These are phyloP conservation scores for Lepidium africanum DNA, from an alignment of 345 rosid genomes.

Conservation along the genomic window DNA sequence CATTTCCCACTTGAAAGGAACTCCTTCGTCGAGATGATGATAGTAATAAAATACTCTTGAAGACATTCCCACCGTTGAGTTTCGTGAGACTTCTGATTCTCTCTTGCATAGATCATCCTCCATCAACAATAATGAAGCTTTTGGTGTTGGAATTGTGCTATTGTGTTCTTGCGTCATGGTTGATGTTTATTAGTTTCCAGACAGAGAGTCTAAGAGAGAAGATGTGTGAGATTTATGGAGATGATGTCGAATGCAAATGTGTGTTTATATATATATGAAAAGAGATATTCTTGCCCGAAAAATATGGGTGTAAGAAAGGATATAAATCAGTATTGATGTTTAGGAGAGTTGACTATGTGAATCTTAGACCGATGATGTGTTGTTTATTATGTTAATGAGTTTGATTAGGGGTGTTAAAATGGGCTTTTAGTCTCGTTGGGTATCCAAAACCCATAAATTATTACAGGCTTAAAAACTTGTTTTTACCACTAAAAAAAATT, in stretches of 20 bases:
- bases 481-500: no score
- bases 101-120: constrained; percentile 34
- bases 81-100: constrained; percentile 30
- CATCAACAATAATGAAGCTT: constrained; percentile 30
- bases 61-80: constrained; percentile 31
- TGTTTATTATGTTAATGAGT: constrained; percentile 1
- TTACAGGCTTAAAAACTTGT: no score
- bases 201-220: background rate
- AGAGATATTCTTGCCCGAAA: background rate
- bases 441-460: no score
- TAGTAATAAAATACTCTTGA: constrained; percentile 30
- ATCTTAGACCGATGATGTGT: constrained; percentile 6
- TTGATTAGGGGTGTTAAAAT: no score
- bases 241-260: background rate
- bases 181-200: background rate
- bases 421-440: no score
- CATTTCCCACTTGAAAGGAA: constrained; percentile 67
- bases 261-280: background rate
- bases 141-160: constrained; percentile 2
- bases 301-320: background rate
- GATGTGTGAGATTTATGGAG: background rate
- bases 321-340: constrained; percentile 9
- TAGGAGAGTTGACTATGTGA: constrained; percentile 16
- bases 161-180: constrained; percentile 27
- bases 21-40: constrained; percentile 24